Evolutionary conservation across 31 red algal genomes (phyloP).

Genomic region (Odonthalia washingtoniensis): DNA sequence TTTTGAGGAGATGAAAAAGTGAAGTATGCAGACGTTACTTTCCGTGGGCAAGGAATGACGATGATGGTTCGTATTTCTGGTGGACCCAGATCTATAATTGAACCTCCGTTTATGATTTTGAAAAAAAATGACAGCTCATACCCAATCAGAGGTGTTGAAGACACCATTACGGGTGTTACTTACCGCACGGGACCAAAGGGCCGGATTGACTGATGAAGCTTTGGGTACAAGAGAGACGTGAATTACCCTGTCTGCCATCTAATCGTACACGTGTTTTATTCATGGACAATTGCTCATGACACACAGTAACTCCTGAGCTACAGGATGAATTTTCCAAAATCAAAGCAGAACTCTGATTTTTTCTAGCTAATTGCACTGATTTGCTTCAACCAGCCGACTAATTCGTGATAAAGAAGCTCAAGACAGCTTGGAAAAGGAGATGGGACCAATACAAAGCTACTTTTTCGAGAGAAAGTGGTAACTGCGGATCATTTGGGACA

Average conservation of each 20-base stretch:
- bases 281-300: conserved; percentile 13
- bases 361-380: conserved; percentile 9
- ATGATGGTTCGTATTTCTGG: conserved; percentile 18
- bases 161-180: conserved; percentile 18
- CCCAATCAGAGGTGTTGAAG: background rate
- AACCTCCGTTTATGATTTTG: conserved; percentile 26
- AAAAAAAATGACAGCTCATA: background rate
- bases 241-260: background rate
- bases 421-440: background rate
- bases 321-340: no score
- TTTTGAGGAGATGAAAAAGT: conserved; percentile 12
- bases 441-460: conserved; percentile 16
- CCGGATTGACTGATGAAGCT: conserved; percentile 17
- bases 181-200: conserved; percentile 32
- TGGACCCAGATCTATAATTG: background rate
- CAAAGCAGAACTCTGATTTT: background rate
- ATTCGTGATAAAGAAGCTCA: conserved; percentile 30
- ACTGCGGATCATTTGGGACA: background rate
- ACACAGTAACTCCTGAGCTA: no score
- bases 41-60: conserved; percentile 22
- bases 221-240: background rate
- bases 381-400: conserved; percentile 14
- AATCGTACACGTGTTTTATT: conserved; percentile 7
- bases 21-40: background rate
- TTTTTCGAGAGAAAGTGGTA: background rate